Evolutionary conservation across 2,329 filamentous ascomycete species (phyloP).

Genomic region (Pseudogymnoascus sp.): DNA sequence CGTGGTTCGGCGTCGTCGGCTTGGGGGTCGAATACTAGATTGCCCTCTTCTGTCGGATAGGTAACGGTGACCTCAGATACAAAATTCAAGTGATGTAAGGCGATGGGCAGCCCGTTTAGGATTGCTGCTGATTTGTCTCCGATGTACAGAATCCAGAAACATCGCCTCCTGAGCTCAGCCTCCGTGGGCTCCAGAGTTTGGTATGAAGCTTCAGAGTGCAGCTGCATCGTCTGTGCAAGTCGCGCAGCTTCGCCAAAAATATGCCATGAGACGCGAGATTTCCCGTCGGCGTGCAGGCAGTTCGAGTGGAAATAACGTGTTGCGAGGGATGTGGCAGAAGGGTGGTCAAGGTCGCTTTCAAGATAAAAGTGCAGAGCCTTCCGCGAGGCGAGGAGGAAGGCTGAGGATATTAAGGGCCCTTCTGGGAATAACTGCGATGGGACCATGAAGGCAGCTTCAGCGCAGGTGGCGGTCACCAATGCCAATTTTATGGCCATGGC

Average conservation of each 20-base stretch:
- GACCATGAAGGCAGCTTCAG: conserved; percentile 35
- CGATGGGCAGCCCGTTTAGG: conserved; percentile 35
- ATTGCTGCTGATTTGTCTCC: conserved; percentile 16
- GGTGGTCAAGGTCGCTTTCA: conserved; percentile 36
- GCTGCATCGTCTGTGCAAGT: conserved; percentile 36
- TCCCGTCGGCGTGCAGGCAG: conserved; percentile 37
- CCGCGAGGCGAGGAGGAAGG: conserved; percentile 35
- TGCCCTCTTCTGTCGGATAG: conserved; percentile 21
- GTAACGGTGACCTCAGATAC: conserved; percentile 34
- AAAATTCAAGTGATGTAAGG: conserved; percentile 38
- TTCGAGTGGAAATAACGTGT: conserved; percentile 41
- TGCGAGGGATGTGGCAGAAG: conserved; percentile 36
- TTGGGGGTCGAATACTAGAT: conserved; percentile 17
- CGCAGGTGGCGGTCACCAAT: conserved; percentile 38
- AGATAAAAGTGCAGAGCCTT: conserved; percentile 34
- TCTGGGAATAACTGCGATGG: conserved; percentile 35
- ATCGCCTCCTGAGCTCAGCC: conserved; percentile 23
- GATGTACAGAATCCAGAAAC: conserved; percentile 15
- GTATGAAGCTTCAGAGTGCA: conserved; percentile 35
- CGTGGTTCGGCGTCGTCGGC: conserved; percentile 16
- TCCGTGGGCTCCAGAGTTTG: conserved; percentile 33
- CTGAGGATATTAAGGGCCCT: conserved; percentile 21
- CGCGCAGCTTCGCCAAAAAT: conserved; percentile 39
- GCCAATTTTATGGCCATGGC: conserved; percentile 26
- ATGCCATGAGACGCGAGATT: conserved; percentile 38